phyloP scores from a whole-genome alignment of 805 yeast genomes.

The Ogataea dorogensis region DNA sequence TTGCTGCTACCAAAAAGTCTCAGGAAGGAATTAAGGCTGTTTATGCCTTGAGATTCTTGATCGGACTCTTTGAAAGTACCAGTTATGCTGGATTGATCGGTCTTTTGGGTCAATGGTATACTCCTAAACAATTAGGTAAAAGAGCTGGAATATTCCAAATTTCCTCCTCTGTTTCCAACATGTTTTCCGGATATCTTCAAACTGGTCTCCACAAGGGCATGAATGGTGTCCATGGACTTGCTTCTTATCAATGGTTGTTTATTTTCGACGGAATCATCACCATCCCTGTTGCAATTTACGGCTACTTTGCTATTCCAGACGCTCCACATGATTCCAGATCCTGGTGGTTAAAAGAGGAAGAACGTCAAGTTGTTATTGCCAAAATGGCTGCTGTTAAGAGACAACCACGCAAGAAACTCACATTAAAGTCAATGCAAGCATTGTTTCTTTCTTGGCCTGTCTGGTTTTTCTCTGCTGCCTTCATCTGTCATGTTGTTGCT shows the following conservation, averaged over 20 bases:
- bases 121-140: slow-evolving; percentile 52
- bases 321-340: slow-evolving; percentile 33
- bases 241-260: slow-evolving; percentile 71
- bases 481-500: slow-evolving; percentile 24
- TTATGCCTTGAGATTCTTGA: slow-evolving; percentile 56
- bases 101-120: slow-evolving; percentile 53
- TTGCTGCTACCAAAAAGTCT: slow-evolving; percentile 41
- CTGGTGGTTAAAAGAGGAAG: slow-evolving; percentile 11
- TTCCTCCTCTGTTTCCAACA: slow-evolving; percentile 59
- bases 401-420: slow-evolving; percentile 16
- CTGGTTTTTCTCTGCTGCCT: slow-evolving; percentile 19
- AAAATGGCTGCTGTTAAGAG: slow-evolving; percentile 14
- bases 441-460: slow-evolving; percentile 19
- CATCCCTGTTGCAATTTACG: slow-evolving; percentile 54
- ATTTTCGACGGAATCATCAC: slow-evolving; percentile 61
- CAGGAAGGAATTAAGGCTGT: slow-evolving; percentile 35
- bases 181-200: slow-evolving; percentile 61
- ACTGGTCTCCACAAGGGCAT: slow-evolving; percentile 48
- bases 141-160: slow-evolving; percentile 59
- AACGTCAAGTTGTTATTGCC: slow-evolving; percentile 7
- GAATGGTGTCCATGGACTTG: slow-evolving; percentile 48
- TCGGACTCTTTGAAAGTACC: slow-evolving; percentile 56
- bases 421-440: slow-evolving; percentile 10
- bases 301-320: slow-evolving; percentile 59
- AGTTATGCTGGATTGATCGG: slow-evolving; percentile 40